These are phyloP conservation scores for Agaricus blazei DNA, from an alignment of 768 basidiomycete species.

Conservation along the genomic window DNA sequence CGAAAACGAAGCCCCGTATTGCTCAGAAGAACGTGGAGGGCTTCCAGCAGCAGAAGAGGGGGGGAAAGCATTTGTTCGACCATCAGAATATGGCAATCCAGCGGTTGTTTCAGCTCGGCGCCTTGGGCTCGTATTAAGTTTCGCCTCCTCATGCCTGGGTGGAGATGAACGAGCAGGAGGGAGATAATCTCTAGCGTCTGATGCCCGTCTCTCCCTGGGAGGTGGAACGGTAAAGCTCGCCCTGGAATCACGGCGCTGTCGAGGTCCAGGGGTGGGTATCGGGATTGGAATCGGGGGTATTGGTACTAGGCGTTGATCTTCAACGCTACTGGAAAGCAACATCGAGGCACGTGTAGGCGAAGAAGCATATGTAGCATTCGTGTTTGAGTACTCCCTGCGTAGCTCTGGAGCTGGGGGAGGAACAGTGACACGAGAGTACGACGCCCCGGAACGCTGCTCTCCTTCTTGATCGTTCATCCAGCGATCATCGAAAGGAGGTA, in stretches of 20 bases:
- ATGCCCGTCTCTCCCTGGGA: background rate
- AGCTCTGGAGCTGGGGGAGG: slow-evolving; percentile 5
- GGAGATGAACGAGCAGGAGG: slow-evolving; percentile 5
- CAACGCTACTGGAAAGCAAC: background rate
- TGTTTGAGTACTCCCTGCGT: slow-evolving; percentile 7
- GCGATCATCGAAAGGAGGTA: slow-evolving; percentile 4
- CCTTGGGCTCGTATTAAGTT: slow-evolving; percentile 3
- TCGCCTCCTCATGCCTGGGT: background rate
- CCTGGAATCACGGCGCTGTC: slow-evolving; percentile 1
- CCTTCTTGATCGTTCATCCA: slow-evolving; percentile 3
- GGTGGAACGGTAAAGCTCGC: background rate
- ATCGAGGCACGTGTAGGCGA: slow-evolving; percentile 3
- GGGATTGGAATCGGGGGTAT: slow-evolving; percentile 1
- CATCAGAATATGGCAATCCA: background rate
- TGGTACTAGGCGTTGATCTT: background rate
- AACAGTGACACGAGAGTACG: background rate
- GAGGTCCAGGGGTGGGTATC: background rate
- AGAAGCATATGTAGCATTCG: slow-evolving; percentile 4
- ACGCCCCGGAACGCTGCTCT: background rate
- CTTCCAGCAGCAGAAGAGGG: background rate
- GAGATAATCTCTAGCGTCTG: background rate
- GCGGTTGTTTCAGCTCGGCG: background rate
- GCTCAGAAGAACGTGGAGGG: background rate
- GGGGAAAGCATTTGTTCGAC: background rate
- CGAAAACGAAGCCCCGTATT: background rate